phyloP scores from a whole-genome alignment of 345 rosid species.

The Eucalyptus virginea region DNA sequence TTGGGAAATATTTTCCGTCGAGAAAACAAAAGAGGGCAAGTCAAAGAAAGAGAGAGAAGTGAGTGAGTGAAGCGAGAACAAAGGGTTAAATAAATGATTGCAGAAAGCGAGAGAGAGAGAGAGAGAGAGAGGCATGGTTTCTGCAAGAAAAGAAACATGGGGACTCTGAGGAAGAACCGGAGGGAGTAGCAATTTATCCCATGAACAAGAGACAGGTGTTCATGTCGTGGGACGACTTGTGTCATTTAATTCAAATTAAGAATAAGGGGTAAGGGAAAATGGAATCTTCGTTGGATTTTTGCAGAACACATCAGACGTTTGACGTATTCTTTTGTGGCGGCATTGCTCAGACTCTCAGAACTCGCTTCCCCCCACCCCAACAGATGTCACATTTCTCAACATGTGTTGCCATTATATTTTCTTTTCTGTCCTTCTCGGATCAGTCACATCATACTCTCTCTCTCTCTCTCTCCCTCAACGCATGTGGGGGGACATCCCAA shows the following conservation, averaged over 20 bases:
- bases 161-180: not conserved
- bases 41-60: not conserved
- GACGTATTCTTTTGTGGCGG: not conserved
- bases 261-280: not conserved
- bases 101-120: not conserved
- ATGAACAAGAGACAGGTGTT: slow-evolving; percentile 7
- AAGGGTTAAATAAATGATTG: not conserved
- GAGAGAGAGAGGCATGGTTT: not conserved
- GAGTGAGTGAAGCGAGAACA: not conserved
- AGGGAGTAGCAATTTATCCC: not conserved
- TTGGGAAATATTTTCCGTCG: not conserved
- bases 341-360: not conserved
- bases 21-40: not conserved
- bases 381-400: not conserved
- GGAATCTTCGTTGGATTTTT: not conserved
- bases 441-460: not conserved
- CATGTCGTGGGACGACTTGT: not conserved
- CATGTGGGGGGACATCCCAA: not conserved
- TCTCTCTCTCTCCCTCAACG: not conserved
- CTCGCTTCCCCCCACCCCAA: not conserved
- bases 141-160: not conserved
- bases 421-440: not conserved
- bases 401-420: not conserved
- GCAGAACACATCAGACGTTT: not conserved
- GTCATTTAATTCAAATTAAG: not conserved